Percentiles rank a stretch among this genome's conserved stretches.
Evolutionary conservation across 441 rosid genomes (phyloP).

Genomic region (Melastoma candidum): DNA sequence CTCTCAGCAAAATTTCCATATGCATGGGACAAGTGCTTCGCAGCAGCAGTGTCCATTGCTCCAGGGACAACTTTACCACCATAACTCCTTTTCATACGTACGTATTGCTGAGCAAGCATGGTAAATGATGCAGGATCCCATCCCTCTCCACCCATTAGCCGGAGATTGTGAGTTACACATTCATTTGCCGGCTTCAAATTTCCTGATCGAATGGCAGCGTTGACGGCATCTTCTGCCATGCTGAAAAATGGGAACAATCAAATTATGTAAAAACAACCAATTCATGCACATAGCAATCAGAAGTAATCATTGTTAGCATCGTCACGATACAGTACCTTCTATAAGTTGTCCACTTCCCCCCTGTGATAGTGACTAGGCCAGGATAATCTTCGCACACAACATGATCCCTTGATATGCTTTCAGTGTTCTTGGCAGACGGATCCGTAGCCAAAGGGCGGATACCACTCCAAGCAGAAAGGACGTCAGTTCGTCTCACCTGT

Average conservation of each 20-base stretch:
- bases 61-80: conserved; percentile 83
- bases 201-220: conserved; percentile 74
- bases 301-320: background rate
- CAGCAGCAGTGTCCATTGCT: conserved; percentile 70
- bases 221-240: conserved; percentile 97
- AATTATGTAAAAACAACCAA: background rate
- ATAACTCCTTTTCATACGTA: conserved; percentile 71
- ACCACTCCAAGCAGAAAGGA: conserved; percentile 99
- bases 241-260: conserved; percentile 26
- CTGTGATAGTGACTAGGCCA: conserved; percentile 90
- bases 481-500: conserved; percentile 90
- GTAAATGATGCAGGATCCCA: conserved; percentile 88
- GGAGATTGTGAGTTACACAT: conserved; percentile 48
- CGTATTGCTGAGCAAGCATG: conserved; percentile 75
- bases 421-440: conserved; percentile 84
- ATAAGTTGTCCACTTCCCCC: conserved; percentile 98
- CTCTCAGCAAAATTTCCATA: conserved; percentile 75
- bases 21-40: conserved; percentile 87
- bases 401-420: conserved; percentile 93
- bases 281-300: background rate
- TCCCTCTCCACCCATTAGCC: conserved; percentile 69
- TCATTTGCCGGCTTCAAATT: conserved; percentile 51
- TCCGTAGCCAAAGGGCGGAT: conserved; percentile 85
- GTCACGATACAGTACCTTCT: conserved; percentile 45
- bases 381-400: conserved; percentile 78